Base-by-base conservation (phyloP, 768 basidiomycete species). In the Kwoniella newhampshirensis region DNA sequence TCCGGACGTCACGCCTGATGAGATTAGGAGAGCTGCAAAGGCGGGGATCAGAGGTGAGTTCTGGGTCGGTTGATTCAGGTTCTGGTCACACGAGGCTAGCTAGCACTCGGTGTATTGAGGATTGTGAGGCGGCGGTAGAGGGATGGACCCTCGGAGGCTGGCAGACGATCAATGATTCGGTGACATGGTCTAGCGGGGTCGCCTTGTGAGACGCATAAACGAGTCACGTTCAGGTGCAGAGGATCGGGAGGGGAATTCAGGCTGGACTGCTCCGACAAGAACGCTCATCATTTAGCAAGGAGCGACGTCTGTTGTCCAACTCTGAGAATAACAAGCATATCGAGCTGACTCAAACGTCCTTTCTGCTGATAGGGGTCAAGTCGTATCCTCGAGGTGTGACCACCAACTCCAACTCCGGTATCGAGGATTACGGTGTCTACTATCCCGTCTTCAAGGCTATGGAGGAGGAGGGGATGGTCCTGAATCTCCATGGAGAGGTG, bases 301-400 rank as follows among this genome's bases (percentile, higher is more conserved):
- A 43, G 41, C 9, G 41, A 21, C 23, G 9, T 8, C n/a, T 9
- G 15, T 35, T 11, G 27, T 36, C 37, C 20, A 13, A 55, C 40
- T 54, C 39, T 26, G 27, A n/a, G 23, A 18, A 35, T 58, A 35
- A 41, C 41, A 35, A 21, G 20, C 41, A 15, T 30, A 26, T 35
- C 15, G n/a, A n/a, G 43, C 43, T 54, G 30, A 54, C 42, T n/a
- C 17, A 12, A 17, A 21, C 27, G 42, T 12, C 28, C 35, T 11
- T 8, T 23, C 27, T 12, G 17, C n/a, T 44, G 30, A 18, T 47
- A 81, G 83, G 94, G 37, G 90, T 99, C 66, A 98, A 99, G 78
- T 92, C 89, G 15, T 99, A 99, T 75, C 96, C 96, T 45, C 82
- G 89, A 59, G 96, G 96, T 9, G 94, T 99, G 3, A 99, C 96